Evolutionary conservation across 495 filamentous ascomycete genomes (phyloP), one percentile per base, ranked within the genome.

Genomic region (Lasiosphaeris hirsuta): DNA sequence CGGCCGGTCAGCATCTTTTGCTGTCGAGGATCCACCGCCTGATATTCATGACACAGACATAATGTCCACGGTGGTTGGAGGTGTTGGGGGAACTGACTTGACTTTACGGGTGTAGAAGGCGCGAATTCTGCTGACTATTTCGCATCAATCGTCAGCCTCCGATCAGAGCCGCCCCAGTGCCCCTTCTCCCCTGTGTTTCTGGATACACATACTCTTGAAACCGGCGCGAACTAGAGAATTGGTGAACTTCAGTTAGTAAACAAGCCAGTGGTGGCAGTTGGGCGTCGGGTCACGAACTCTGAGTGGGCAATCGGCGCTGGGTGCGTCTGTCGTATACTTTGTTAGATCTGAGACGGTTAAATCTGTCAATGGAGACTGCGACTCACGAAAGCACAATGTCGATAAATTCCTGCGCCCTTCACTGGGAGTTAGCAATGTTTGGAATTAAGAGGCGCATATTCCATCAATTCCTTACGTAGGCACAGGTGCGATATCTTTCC

Each of bases 71-170:
- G 7, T 13, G 1, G 38, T 33, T 23, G n/a, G 4, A 7, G 7
- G 10, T 2, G 42, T 8, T 7, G 43, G 52, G 41, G 89, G 71
- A 56, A 59, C 66, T 55, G 51, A 68, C 66, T 97, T 98, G 81
- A 97, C 94, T 75, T 98, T 97, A 70, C 94, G 83, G 57, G 92
- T 96, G 70, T 96, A 96, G 79, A 96, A 97, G 54, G 86, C 90
- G 80, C 93, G 78, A 65, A 98, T 97, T 81, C 94, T 86, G 65
- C 85, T 90, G 69, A 98, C 67, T 69, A 51, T 66, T 64, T 34
- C 8, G n/a, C 6, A 36, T 42, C 1, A 10, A 23, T 10, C 4
- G 57, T 67, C 19, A 67, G 62, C 33, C 40, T 19, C 13, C 9
- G 37, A 23, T 49, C 33, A 15, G 2, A 7, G 17, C 14, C 9